Base-by-base conservation (phyloP, 179 eudicot species). In the Patellifolia procumbens region DNA sequence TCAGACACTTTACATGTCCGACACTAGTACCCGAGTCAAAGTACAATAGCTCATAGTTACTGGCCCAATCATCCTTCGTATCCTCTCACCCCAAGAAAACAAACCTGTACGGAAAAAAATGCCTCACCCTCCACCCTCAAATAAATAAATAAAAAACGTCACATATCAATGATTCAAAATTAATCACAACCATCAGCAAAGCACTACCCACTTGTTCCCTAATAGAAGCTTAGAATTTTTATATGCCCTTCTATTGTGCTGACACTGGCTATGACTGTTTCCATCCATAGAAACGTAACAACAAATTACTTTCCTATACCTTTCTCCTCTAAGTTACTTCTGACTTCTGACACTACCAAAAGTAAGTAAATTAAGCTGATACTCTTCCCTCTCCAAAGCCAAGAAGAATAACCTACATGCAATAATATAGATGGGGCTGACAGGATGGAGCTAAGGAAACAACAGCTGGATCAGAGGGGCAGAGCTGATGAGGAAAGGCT, bases 71-170 rank as follows among this genome's bases (percentile, higher is more conserved):
- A 16, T 62, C 67, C 53, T 68, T n/a, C 12, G 24, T 64, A 32
- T 68, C 20, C 71, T 68, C 71, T 35, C 49, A 20, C 49, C 70
- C 70, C 48, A 64, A 64, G 1, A 29, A 60, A 60, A 9, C 4
- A 60, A 60, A 10, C 45, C 42, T 34, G 24, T 0, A 34, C 5
- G 19, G 1, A 3, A 29, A 39, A 11, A 66, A n/a, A n/a, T 39
- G 0, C 67, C 28, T 31, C 51, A 22, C 20, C 7, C 51, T 31
- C 28, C 1, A 39, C n/a, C n/a, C n/a, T n/a, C n/a, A 42, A 42
- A 19, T 7, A 63, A 32, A 11, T 28, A 7, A 9, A n/a, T 12
- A 2, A 28, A 6, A 32, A 17, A 60, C 4, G 65, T 26, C 34
- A 60, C 19, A n/a, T 34, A 20, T 32, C 19, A 2, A 60, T 26